Percentiles rank a stretch among this genome's conserved stretches.
Evolutionary conservation across 1,284 basidiomycete species (phyloP).

Genomic region (Cryptococcus sp.): DNA sequence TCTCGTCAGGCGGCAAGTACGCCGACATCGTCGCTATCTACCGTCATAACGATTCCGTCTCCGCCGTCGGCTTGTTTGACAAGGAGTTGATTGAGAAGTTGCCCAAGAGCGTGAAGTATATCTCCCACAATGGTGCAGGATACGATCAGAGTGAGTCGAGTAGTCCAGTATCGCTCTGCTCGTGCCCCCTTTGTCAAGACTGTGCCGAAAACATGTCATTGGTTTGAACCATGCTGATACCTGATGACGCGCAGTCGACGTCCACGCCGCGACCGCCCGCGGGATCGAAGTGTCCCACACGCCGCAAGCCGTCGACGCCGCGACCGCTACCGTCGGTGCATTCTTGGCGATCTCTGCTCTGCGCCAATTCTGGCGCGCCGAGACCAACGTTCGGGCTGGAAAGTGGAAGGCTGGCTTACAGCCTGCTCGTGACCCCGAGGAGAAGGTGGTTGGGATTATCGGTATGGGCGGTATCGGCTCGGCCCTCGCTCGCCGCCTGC

Average conservation of each 20-base stretch:
- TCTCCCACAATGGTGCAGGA: slow-evolving; percentile 90
- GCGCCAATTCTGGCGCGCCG: slow-evolving; percentile 72
- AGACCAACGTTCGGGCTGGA: slow-evolving; percentile 63
- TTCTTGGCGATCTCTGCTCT: slow-evolving; percentile 83
- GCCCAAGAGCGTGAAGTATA: slow-evolving; percentile 71
- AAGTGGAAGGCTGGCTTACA: slow-evolving; percentile 62
- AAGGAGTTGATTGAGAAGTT: slow-evolving; percentile 70
- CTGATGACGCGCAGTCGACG: slow-evolving; percentile 58
- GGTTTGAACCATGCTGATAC: too few species aligned
- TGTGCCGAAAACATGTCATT: too few species aligned
- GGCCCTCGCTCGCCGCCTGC: slow-evolving; percentile 47
- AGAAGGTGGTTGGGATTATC: slow-evolving; percentile 77
- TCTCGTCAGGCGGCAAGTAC: slow-evolving; percentile 66
- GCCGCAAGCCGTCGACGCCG: slow-evolving; percentile 86
- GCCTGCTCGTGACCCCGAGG: slow-evolving; percentile 71
- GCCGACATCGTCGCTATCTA: slow-evolving; percentile 74
- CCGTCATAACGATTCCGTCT: slow-evolving; percentile 57
- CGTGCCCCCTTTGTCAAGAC: too few species aligned
- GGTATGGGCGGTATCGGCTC: slow-evolving; percentile 86
- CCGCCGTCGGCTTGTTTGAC: slow-evolving; percentile 72
- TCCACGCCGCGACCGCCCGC: slow-evolving; percentile 68
- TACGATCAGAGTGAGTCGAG: slow-evolving; percentile 57
- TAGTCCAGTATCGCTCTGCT: not conserved
- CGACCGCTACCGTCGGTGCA: slow-evolving; percentile 83
- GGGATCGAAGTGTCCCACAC: slow-evolving; percentile 88